Base-by-base conservation (phyloP, 352 stramenopile species). In the Pythium phragmitis region DNA sequence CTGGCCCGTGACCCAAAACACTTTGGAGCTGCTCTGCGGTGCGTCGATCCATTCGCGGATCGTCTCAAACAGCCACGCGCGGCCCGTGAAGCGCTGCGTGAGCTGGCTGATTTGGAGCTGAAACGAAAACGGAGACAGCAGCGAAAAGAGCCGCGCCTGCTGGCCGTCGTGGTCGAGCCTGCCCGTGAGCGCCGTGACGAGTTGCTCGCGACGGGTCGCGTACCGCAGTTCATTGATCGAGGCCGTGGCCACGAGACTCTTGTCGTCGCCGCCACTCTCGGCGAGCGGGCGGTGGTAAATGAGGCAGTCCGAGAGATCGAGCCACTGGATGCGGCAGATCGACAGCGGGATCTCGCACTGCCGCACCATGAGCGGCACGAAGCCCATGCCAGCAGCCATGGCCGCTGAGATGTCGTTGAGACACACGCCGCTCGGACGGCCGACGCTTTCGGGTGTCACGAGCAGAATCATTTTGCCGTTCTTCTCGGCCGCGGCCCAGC, bases 291-390 rank as follows among this genome's bases (percentile, higher is more conserved):
- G 46, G 23, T 65, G 60, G 65, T 92, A 87, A 43, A 87, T 59
- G 14, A 92, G 65, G 43, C 74, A 86, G 57, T 92, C 81, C 7
- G 78, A 81, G 66, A 92, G 76, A 53, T 92, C 83, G 21, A 92
- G 78, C 83, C 83, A 92, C 57, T 92, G 83, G 52, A 92, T 92
- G 37, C 83, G 83, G 52, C 83, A 92, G 56, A 92, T 92, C 11
- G 81, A 91, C 23, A 92, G 65, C 17, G 83, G 83, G 59, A 92
- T 92, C 69, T 92, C 83, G 36, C 81, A 90, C 26, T 75, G 73
- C 13, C 83, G 79, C 37, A 92, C 77, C 59, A 92, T 84, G 19
- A 92, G 68, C 16, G 83, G 83, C 26, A 92, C 81, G 57, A 92
- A 91, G 2, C 83, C 79, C 11, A 91, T 65, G 19, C 79, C 78